Base-by-base conservation (phyloP, 257 asterid genomes). In the Nyctanthes arbortristis region DNA sequence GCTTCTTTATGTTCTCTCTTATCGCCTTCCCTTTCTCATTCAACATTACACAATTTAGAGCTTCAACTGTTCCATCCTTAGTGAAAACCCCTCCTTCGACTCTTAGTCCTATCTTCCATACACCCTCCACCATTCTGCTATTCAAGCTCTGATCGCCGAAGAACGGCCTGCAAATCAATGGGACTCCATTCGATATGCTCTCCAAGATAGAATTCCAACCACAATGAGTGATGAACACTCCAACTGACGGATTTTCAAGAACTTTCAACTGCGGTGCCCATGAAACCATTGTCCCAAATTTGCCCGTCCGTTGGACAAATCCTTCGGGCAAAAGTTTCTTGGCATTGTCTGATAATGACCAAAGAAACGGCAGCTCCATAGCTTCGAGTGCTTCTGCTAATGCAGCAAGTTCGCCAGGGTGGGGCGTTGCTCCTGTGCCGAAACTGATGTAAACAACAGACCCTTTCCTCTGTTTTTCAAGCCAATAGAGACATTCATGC, bases 191-290 rank as follows among this genome's bases (percentile, higher is more conserved):
- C 8, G 70, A 73, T 2, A 87, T 74, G 2, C 92, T 83, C 69
- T 89, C 96, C 18, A 80, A 59, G 12, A 87, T 61, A 24, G 96
- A 89, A 22, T 89, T 88, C 96, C 96, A 90, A 0, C 96, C 96
- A 35, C 96, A 78, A 65, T 90, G 96, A n/a, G 87, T 87, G 24
- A 88, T 68, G 45, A 88, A 88, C 6, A 67, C 88, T 3, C 91
- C 91, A 2, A 88, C 79, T 1, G 66, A 69, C 1, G 40, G 27
- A 30, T 83, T 85, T 37, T 57, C 81, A 5, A 90, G 85, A 8
- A 86, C 83, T 25, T 62, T 74, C 52, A 58, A 14, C 55, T 88
- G 95, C 0, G 96, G 95, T 3, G 95, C 96, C 96, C 95, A 88
- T 6, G 88, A 4, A 0, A 88, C 87, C 8, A 82, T 63, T 66